Percentiles rank a stretch among this genome's conserved stretches.
Conservation (phyloP, 2,329 filamentous ascomycete species). For the Aspergillus sp. region DNA sequence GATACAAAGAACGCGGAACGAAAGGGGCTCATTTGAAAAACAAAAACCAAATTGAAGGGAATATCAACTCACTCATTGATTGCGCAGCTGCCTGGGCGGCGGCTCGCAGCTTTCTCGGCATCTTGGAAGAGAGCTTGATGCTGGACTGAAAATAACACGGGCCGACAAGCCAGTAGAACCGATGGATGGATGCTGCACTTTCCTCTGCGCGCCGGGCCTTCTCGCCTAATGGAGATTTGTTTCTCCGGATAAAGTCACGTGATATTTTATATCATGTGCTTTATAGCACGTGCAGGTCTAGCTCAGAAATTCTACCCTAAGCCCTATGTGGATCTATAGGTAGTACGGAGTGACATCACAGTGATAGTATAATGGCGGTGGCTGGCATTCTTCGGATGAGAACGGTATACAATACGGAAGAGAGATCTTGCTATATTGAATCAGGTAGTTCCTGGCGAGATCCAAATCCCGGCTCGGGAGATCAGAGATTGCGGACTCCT, state of each 20-base stretch:
- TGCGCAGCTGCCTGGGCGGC: conserved; percentile 49
- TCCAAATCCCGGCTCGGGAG: background rate
- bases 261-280: conserved; percentile 6
- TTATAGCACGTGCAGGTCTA: background rate
- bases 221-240: background rate
- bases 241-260: conserved; percentile 1
- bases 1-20: background rate
- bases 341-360: conserved; percentile 2
- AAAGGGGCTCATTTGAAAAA: background rate
- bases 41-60: background rate
- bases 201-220: conserved; percentile 11
- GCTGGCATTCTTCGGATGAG: conserved; percentile 3
- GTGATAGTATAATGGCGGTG: background rate
- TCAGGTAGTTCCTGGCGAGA: background rate
- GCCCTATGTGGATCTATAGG: conserved; percentile 6
- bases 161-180: conserved; percentile 7
- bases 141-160: background rate
- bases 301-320: background rate
- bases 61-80: conserved; percentile 41
- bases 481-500: background rate
- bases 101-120: conserved; percentile 47
- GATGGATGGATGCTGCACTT: conserved; percentile 12
- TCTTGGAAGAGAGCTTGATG: conserved; percentile 20
- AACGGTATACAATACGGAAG: background rate
- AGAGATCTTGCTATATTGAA: background rate